Percentiles rank a stretch among this genome's conserved stretches.
phyloP scores from a whole-genome alignment of 768 basidiomycete species.

The Mycena haematopus region DNA sequence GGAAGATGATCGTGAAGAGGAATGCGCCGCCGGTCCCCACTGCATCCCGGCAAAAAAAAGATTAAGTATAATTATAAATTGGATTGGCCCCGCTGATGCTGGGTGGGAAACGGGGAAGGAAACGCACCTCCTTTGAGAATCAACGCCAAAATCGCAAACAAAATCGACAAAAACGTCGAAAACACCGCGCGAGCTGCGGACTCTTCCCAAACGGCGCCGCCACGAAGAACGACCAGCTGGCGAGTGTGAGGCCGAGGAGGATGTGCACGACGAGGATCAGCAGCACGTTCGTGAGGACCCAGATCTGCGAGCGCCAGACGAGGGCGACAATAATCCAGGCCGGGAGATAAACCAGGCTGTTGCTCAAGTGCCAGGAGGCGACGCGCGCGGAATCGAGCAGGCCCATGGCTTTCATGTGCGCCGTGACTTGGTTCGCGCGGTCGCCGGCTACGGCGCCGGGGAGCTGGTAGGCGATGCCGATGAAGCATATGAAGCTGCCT shows the following conservation, averaged over 20 bases:
- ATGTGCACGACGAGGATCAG: constrained; percentile 70
- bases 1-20: constrained; percentile 74
- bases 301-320: constrained; percentile 73
- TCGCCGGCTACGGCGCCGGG: constrained; percentile 75
- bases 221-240: constrained; percentile 76
- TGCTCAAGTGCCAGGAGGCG: constrained; percentile 72
- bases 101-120: no score
- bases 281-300: constrained; percentile 61
- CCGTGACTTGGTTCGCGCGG: constrained; percentile 66
- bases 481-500: constrained; percentile 67
- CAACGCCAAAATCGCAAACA: constrained; percentile 72
- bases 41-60: neutral
- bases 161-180: constrained; percentile 67
- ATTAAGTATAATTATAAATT: neutral
- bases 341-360: constrained; percentile 73
- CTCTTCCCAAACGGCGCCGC: constrained; percentile 75
- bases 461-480: constrained; percentile 80
- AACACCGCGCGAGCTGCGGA: constrained; percentile 71
- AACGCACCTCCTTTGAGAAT: constrained; percentile 45
- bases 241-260: constrained; percentile 69
- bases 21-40: constrained; percentile 55
- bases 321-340: constrained; percentile 75
- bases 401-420: constrained; percentile 84
- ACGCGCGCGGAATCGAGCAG: constrained; percentile 73
- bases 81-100: neutral